Conservation (phyloP, 352 stramenopile species). For the Phytophthora macrochlamydospora region DNA sequence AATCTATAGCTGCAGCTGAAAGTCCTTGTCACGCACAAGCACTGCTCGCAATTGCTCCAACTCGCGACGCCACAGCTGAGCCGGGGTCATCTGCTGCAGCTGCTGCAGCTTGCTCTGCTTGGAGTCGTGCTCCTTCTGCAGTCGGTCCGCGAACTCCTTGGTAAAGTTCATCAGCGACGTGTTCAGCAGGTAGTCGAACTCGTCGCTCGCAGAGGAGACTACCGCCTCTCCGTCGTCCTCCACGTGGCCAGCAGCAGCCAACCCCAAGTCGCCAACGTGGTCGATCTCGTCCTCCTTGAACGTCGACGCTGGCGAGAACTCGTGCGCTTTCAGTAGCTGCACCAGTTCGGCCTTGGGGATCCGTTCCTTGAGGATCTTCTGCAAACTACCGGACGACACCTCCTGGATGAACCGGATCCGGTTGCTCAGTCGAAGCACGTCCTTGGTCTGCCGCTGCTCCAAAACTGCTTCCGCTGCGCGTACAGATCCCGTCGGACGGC, state of each 20-base stretch:
- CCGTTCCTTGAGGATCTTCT: constrained; percentile 87
- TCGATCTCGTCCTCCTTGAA: constrained; percentile 51
- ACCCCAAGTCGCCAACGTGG: constrained; percentile 30
- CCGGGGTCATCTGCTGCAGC: constrained; percentile 84
- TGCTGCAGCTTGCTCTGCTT: constrained; percentile 90
- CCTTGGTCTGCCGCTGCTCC: constrained; percentile 79
- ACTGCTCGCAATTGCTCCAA: constrained; percentile 57
- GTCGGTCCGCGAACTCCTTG: constrained; percentile 92
- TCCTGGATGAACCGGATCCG: constrained; percentile 98
- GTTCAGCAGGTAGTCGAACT: constrained; percentile 98
- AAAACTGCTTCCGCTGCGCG: constrained; percentile 81
- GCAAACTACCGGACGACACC: constrained; percentile 93
- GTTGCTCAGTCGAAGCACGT: constrained; percentile 93
- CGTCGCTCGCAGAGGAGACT: constrained; percentile 41
- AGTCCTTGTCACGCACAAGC: constrained; percentile 76
- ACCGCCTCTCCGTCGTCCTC: constrained; percentile 16
- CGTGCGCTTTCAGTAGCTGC: constrained; percentile 49
- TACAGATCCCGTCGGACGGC: constrained; percentile 92
- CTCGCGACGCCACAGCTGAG: constrained; percentile 89
- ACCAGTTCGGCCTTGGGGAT: constrained; percentile 70
- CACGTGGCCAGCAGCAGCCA: constrained; percentile 25
- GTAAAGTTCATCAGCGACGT: constrained; percentile 99
- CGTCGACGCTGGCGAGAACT: constrained; percentile 52
- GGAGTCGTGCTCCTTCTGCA: constrained; percentile 90
- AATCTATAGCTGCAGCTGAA: constrained; percentile 30